Base-by-base conservation (phyloP, 495 filamentous ascomycete species). In the Emericellopsis terricola region DNA sequence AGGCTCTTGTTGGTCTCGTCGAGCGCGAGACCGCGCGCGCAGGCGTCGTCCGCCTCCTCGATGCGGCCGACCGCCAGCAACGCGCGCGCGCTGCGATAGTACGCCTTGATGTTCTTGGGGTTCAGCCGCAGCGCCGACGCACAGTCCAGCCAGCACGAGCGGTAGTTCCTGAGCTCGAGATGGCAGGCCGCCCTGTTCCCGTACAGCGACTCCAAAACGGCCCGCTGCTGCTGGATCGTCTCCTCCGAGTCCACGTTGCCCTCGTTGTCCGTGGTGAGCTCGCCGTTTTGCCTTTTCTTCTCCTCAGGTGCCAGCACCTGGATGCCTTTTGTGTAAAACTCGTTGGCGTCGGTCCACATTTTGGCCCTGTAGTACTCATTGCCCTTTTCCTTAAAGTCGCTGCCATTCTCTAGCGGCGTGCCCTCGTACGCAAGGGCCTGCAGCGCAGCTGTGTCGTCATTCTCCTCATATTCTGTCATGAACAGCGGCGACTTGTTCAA, bases 341-440 rank as follows among this genome's bases (percentile, higher is more conserved):
- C 85, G 45, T 76, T 80, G 4, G 83, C 89, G 52, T 94, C 84
- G 13, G 56, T 60, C 75, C 78, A 96, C 30, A 68, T 59, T 52
- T 76, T 76, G 38, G 59, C 65, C 38, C 64, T 63, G 41, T 84
- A 91, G 38, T 70, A 72, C 38, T 94, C 89, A 49, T 96, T 97
- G 11, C 91, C 86, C 38, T 81, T 79, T 49, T 85, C 76, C 45
- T 83, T 77, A 59, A 85, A 94, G 41, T 75, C 76, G 28, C 63
- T 51, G 9, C 71, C 76, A 26, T 86, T 73, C 49, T 97, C 91
- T 9, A 69, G 65, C 8, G 81, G 71, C 0, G 82, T 85, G 28
- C 89, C 91, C 51, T 97, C 89, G 45, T 93, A 94, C 20, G 82
- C 80, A 9, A 97, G 59, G 2, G 91, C 91, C 41, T 77, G 76